Percentiles rank a stretch among this genome's conserved stretches.
phyloP scores from a whole-genome alignment of 1,139 yeast species.

The Zhuliangozyma blackwelliae region DNA sequence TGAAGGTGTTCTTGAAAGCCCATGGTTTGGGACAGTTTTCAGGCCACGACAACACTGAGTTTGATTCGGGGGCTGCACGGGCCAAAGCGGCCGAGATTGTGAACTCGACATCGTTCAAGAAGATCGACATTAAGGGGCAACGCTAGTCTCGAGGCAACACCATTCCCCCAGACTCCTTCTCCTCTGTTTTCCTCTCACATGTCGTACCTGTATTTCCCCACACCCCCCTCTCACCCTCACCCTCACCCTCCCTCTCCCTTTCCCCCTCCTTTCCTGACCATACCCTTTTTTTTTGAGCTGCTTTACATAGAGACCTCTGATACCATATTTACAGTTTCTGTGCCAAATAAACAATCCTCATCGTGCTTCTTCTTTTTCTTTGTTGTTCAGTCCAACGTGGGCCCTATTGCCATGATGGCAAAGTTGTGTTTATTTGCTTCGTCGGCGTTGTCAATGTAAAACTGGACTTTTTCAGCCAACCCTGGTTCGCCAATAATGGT shows the following conservation, averaged over 20 bases:
- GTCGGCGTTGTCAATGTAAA: conserved; percentile 61
- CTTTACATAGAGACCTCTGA: not conserved
- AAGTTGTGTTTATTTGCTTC: conserved; percentile 58
- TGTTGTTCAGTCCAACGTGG: conserved; percentile 40
- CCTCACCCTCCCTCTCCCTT: too few species aligned
- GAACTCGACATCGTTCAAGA: too few species aligned
- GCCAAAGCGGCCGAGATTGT: too few species aligned
- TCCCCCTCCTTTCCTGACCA: not conserved
- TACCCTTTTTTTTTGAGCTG: not conserved
- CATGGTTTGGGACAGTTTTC: conserved; percentile 27
- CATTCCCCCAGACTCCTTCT: too few species aligned
- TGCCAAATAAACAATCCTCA: not conserved
- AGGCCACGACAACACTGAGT: not conserved
- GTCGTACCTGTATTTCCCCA: not conserved
- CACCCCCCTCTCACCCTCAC: too few species aligned
- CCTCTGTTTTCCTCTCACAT: too few species aligned
- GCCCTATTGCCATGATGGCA: conserved; percentile 66
- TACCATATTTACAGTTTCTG: not conserved
- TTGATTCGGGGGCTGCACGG: too few species aligned
- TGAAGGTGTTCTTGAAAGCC: conserved; percentile 34
- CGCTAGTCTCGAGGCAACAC: too few species aligned
- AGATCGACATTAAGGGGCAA: too few species aligned
- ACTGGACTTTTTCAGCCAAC: conserved; percentile 53
- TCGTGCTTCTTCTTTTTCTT: not conserved
- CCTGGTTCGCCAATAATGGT: conserved; percentile 51